A percentile compares a stretch with the other conserved stretches of the same genome.
Evolutionary conservation across 176 grass and related monocot genomes (phyloP).

Genomic region (Cenchrus purpureus): DNA sequence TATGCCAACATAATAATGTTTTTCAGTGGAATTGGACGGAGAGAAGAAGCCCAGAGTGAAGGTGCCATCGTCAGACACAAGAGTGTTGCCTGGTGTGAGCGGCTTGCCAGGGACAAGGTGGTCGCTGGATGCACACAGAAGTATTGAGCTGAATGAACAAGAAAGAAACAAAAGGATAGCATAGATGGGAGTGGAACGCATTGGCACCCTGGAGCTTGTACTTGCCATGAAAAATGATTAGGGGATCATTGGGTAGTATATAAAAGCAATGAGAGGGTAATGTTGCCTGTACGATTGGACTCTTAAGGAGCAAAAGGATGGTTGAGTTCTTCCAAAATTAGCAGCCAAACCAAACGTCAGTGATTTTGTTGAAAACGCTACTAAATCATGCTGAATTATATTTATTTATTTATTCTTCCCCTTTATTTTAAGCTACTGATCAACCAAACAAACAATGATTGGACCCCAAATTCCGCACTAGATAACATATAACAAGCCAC

Average conservation of each 20-base stretch:
- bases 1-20: constrained; percentile 45
- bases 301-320: constrained; percentile 20
- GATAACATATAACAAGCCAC: background rate
- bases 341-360: background rate
- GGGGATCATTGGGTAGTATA: constrained; percentile 1
- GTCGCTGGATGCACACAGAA: constrained; percentile 27
- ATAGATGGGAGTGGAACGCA: background rate
- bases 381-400: background rate
- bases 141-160: constrained; percentile 30
- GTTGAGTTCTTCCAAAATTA: constrained; percentile 39
- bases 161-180: constrained; percentile 29
- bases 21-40: constrained; percentile 37
- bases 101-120: constrained; percentile 34
- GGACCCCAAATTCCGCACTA: background rate
- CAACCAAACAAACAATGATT: background rate
- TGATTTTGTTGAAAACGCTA: constrained; percentile 27
- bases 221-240: constrained; percentile 11
- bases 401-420: background rate
- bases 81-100: constrained; percentile 16
- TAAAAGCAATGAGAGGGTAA: constrained; percentile 16
- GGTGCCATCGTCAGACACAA: constrained; percentile 49
- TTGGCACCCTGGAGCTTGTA: background rate
- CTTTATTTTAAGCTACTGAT: constrained; percentile 5
- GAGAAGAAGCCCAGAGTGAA: constrained; percentile 66
- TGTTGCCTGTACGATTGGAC: constrained; percentile 17